Percentiles rank a stretch among this genome's conserved stretches.
Conservation (phyloP, 441 rosid species). For the Arabidopsis hybrid region DNA sequence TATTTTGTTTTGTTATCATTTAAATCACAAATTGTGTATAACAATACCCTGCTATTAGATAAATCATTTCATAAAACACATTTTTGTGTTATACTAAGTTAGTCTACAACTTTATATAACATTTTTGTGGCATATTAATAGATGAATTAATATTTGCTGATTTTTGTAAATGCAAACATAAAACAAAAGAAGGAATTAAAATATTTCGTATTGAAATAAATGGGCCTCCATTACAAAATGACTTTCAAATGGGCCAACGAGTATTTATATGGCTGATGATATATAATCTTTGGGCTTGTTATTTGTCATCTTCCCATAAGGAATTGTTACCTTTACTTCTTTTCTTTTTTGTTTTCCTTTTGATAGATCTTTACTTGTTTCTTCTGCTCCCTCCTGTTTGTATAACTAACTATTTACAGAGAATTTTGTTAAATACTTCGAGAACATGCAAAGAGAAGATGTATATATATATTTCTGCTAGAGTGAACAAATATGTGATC, state of each 20-base stretch:
- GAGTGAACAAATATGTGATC: too few relatives aligned
- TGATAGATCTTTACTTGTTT: not conserved
- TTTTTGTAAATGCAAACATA: not conserved
- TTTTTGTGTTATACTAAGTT: too few relatives aligned
- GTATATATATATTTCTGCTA: too few relatives aligned
- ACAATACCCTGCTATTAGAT: not conserved
- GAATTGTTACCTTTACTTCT: too few relatives aligned
- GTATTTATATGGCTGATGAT: not conserved
- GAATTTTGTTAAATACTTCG: too few relatives aligned
- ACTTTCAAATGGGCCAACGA: not conserved
- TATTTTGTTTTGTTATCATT: not conserved
- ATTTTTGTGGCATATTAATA: too few relatives aligned
- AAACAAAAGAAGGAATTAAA: not conserved
- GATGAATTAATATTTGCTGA: not conserved
- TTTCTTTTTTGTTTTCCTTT: too few relatives aligned
- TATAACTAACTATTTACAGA: too few relatives aligned
- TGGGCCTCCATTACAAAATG: not conserved
- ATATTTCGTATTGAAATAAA: not conserved
- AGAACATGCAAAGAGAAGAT: too few relatives aligned
- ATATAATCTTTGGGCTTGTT: slow-evolving; percentile 13
- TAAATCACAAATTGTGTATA: not conserved
- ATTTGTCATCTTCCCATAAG: not conserved
- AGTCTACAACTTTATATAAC: too few relatives aligned
- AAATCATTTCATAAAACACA: too few relatives aligned
- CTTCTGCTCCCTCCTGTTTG: not conserved